Evolutionary conservation across 305 asterid genomes (phyloP).

Genomic region (Fraxinus latifolia): DNA sequence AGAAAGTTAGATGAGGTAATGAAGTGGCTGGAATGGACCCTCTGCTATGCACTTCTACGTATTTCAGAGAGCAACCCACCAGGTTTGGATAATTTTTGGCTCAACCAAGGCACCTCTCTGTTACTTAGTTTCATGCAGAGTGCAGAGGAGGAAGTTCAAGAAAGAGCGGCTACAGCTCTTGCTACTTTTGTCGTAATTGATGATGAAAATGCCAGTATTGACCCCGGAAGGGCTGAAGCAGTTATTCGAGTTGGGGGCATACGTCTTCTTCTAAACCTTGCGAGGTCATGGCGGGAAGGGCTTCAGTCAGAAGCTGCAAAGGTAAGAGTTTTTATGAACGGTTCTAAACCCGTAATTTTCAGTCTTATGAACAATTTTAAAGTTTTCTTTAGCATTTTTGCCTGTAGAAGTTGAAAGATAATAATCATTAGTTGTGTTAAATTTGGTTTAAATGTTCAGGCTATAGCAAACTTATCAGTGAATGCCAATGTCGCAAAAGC

Average conservation of each 20-base stretch:
- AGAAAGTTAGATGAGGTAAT: constrained; percentile 48
- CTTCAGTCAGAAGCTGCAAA: constrained; percentile 92
- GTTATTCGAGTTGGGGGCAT: constrained; percentile 78
- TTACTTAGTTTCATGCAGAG: constrained; percentile 81
- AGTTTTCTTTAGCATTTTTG: background rate
- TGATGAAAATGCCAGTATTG: constrained; percentile 77
- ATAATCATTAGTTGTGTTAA: background rate
- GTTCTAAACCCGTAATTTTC: constrained; percentile 7
- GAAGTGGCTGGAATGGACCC: constrained; percentile 82
- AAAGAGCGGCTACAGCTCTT: constrained; percentile 88
- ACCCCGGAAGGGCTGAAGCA: constrained; percentile 78
- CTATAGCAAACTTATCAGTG: constrained; percentile 87
- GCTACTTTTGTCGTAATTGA: constrained; percentile 84
- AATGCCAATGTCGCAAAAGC: constrained; percentile 85
- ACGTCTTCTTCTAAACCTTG: constrained; percentile 68
- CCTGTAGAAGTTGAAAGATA: background rate
- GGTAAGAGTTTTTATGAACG: constrained; percentile 36
- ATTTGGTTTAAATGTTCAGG: constrained; percentile 45
- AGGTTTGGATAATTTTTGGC: constrained; percentile 84
- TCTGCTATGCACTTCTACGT: constrained; percentile 77
- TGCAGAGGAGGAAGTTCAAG: constrained; percentile 83
- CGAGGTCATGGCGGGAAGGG: constrained; percentile 79
- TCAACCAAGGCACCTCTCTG: constrained; percentile 67
- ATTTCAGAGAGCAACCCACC: constrained; percentile 80
- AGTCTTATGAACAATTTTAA: background rate